Evolutionary conservation across 1,284 basidiomycete species (phyloP).

Genomic region (Takashimella koratensis): DNA sequence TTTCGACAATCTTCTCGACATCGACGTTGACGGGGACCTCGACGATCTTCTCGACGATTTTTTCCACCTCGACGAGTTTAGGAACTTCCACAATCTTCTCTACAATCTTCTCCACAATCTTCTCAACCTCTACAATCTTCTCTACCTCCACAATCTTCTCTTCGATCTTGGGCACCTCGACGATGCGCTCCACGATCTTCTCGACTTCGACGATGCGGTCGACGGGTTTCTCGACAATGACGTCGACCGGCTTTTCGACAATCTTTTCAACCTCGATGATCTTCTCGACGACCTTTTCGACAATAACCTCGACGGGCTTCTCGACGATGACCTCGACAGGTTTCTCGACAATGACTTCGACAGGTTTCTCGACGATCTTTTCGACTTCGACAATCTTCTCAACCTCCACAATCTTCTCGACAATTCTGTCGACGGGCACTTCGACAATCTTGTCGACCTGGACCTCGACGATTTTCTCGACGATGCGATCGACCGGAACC

Average conservation of each 20-base stretch:
- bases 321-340: slow-evolving; percentile 43
- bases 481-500: slow-evolving; percentile 26
- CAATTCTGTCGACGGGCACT: slow-evolving; percentile 30
- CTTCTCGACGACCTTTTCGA: slow-evolving; percentile 36
- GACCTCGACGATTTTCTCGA: slow-evolving; percentile 32
- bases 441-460: slow-evolving; percentile 21
- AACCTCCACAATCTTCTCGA: slow-evolving; percentile 44
- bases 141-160: slow-evolving; percentile 34
- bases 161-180: slow-evolving; percentile 46
- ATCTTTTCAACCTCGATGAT: slow-evolving; percentile 37
- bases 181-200: slow-evolving; percentile 43
- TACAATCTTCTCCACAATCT: slow-evolving; percentile 41
- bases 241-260: slow-evolving; percentile 29
- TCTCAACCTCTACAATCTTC: slow-evolving; percentile 30
- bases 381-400: slow-evolving; percentile 42
- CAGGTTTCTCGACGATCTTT: slow-evolving; percentile 41
- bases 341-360: slow-evolving; percentile 50
- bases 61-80: slow-evolving; percentile 41
- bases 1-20: slow-evolving; percentile 30
- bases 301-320: slow-evolving; percentile 37
- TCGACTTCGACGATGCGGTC: slow-evolving; percentile 25
- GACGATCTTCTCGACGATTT: slow-evolving; percentile 37
- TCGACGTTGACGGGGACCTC: slow-evolving; percentile 36
- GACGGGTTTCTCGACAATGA: slow-evolving; percentile 33
- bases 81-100: slow-evolving; percentile 36